A percentile compares a stretch with the other conserved stretches of the same genome.
Evolutionary conservation across 371 early-diverging fungal genomes (phyloP).

Genomic region (Apophysomyces trapeziformis): DNA sequence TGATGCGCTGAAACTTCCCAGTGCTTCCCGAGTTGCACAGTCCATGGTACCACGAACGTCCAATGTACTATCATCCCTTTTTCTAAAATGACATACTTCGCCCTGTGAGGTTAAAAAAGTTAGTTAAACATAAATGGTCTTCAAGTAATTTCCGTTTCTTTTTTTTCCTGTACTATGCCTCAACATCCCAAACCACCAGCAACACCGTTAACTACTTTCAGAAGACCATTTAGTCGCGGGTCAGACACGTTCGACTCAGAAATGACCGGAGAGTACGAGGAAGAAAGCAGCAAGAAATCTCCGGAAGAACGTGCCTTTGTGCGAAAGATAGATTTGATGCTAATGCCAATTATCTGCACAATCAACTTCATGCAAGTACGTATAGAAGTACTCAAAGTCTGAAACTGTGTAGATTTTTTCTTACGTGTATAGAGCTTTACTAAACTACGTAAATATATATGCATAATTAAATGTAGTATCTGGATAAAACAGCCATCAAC

Average conservation of each 20-base stretch:
- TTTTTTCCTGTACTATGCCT: background rate
- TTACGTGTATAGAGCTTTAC: too few species aligned
- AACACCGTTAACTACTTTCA: background rate
- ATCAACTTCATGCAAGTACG: conserved; percentile 45
- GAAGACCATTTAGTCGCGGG: background rate
- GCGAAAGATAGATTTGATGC: conserved; percentile 38
- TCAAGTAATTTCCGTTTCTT: background rate
- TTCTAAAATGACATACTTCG: background rate
- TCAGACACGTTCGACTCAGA: background rate
- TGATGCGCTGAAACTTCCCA: too few species aligned
- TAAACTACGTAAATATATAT: too few species aligned
- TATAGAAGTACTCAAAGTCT: too few species aligned
- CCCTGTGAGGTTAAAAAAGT: too few species aligned
- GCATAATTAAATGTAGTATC: conserved; percentile 22
- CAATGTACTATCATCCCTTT: background rate
- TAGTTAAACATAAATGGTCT: background rate
- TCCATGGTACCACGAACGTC: too few species aligned
- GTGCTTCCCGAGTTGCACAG: too few species aligned
- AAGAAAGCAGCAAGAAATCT: conserved; percentile 23
- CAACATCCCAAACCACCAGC: background rate
- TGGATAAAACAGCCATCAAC: conserved; percentile 42
- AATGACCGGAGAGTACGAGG: conserved; percentile 11
- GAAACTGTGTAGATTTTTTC: too few species aligned
- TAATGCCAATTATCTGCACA: conserved; percentile 42
- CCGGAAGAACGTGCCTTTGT: conserved; percentile 40